A percentile compares a stretch with the other conserved stretches of the same genome.
These are phyloP conservation scores for Ophiostoma montium DNA, from an alignment of 2,329 filamentous ascomycete genomes.

Conservation along the genomic window DNA sequence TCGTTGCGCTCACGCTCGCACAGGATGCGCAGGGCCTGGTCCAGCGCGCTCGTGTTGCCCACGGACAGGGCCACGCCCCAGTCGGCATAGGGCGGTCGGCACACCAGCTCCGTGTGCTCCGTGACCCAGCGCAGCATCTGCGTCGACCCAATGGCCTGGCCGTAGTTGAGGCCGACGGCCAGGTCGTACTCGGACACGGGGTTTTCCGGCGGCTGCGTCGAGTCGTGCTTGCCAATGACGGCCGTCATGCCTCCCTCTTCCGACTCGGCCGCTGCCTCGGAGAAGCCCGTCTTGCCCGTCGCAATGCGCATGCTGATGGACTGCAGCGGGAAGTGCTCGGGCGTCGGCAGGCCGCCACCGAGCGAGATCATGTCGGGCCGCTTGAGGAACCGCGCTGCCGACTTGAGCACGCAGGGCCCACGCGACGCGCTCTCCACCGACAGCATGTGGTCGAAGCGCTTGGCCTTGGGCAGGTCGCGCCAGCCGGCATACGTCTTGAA, in stretches of 20 bases:
- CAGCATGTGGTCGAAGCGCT: conserved; percentile 61
- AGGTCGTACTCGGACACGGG: conserved; percentile 48
- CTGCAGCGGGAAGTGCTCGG: conserved; percentile 86
- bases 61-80: conserved; percentile 76
- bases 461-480: conserved; percentile 58
- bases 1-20: conserved; percentile 56
- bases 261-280: conserved; percentile 49
- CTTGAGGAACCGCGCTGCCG: conserved; percentile 64
- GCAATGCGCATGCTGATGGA: conserved; percentile 64
- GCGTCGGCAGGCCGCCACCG: conserved; percentile 78
- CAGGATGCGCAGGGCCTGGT: conserved; percentile 73
- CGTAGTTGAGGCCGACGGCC: conserved; percentile 83
- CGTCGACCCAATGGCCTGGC: conserved; percentile 69
- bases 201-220: conserved; percentile 29
- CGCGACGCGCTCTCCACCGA: conserved; percentile 47
- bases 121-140: conserved; percentile 84
- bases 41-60: conserved; percentile 74
- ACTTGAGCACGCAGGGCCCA: conserved; percentile 62
- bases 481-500: conserved; percentile 52
- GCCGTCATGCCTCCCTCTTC: conserved; percentile 39
- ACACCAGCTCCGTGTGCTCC: conserved; percentile 81
- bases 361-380: conserved; percentile 79
- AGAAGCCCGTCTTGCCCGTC: conserved; percentile 46
- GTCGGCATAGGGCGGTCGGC: conserved; percentile 75
- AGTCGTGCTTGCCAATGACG: conserved; percentile 72